A percentile compares a stretch with the other conserved stretches of the same genome.
phyloP scores from a whole-genome alignment of 768 basidiomycete genomes.

The Phaeotremella skinneri region DNA sequence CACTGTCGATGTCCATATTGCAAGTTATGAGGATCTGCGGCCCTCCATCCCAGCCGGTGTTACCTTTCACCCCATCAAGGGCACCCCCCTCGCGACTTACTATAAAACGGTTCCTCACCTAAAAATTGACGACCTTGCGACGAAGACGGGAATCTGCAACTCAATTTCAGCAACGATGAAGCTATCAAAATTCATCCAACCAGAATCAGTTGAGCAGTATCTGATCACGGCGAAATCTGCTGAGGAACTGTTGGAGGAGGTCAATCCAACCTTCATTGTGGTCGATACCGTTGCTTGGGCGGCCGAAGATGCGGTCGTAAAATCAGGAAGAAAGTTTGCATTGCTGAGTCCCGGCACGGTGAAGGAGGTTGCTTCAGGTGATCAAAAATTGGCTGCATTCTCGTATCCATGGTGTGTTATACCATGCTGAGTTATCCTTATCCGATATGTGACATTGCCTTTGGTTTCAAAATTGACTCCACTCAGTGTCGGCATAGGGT shows the following conservation, averaged over 20 bases:
- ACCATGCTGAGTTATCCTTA: neutral
- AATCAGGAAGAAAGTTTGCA: conserved; percentile 1
- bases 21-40: conserved; percentile 2
- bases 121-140: no score
- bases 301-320: conserved; percentile 19
- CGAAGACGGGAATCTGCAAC: neutral
- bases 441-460: neutral
- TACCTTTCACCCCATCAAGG: conserved; percentile 16
- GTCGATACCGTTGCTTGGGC: conserved; percentile 15
- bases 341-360: conserved; percentile 27
- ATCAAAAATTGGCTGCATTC: conserved; percentile 13
- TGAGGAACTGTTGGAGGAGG: neutral
- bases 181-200: conserved; percentile 3
- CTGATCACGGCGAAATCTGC: conserved; percentile 13
- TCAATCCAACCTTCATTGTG: conserved; percentile 23
- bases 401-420: conserved; percentile 24
- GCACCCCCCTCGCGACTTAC: neutral
- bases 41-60: conserved; percentile 6
- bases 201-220: conserved; percentile 21
- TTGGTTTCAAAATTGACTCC: neutral
- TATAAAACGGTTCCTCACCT: neutral
- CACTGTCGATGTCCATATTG: conserved; percentile 20
- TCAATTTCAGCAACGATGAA: neutral
- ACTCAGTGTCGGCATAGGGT: conserved; percentile 17
- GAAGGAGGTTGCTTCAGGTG: conserved; percentile 19